Percentiles rank a stretch among this genome's conserved stretches.
Evolutionary conservation across 371 early-diverging fungal genomes (phyloP).

Genomic region (Mucor piriformis): DNA sequence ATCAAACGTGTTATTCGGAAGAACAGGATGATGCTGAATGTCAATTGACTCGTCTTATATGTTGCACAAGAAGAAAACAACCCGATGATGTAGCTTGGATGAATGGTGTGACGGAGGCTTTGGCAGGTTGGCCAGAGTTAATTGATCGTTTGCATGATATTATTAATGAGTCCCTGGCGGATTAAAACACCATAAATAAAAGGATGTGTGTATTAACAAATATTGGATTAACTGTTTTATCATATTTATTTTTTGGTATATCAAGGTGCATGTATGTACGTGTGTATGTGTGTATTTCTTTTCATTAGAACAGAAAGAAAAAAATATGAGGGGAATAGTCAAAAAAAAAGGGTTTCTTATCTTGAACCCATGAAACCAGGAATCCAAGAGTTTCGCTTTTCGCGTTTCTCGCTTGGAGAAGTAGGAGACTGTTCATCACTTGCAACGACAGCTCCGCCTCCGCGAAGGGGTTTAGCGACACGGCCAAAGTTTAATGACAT

Average conservation of each 20-base stretch:
- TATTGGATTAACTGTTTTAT: not conserved
- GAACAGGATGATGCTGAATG: conserved; percentile 17
- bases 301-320: not conserved
- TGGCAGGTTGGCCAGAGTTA: conserved; percentile 47
- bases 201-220: not conserved
- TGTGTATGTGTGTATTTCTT: conserved; percentile 4
- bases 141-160: conserved; percentile 39
- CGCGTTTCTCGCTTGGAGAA: conserved; percentile 29
- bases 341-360: conserved; percentile 29
- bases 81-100: conserved; percentile 48
- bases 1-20: conserved; percentile 24
- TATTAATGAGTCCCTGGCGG: conserved; percentile 17
- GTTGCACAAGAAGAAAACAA: conserved; percentile 41
- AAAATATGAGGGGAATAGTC: not conserved
- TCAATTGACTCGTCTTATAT: conserved; percentile 21
- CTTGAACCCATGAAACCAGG: conserved; percentile 41
- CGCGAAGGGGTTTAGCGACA: conserved; percentile 92
- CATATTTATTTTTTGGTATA: conserved; percentile 6
- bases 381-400: conserved; percentile 45
- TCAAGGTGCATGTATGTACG: not conserved
- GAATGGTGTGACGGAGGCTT: conserved; percentile 29
- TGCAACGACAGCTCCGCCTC: conserved; percentile 65
- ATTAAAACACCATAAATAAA: conserved; percentile 5
- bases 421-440: conserved; percentile 18
- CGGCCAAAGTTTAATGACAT: conserved; percentile 74